A percentile compares a stretch with the other conserved stretches of the same genome.
These are phyloP conservation scores for Exophiala calicioides DNA, from an alignment of 2,329 filamentous ascomycete genomes.

Conservation along the genomic window DNA sequence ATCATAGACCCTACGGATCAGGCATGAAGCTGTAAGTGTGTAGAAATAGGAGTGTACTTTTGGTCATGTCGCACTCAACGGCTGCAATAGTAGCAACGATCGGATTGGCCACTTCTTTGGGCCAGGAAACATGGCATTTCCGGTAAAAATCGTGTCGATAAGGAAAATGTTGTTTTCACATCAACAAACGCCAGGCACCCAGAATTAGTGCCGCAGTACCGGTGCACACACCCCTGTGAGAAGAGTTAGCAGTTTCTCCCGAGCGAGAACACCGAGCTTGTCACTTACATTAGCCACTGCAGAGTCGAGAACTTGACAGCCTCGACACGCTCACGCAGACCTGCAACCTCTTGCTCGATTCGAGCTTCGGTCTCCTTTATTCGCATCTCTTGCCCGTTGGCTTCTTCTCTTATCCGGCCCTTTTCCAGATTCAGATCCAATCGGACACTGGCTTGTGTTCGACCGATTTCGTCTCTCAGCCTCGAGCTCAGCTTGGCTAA, in stretches of 20 bases:
- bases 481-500: constrained; percentile 89
- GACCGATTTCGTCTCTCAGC: constrained; percentile 87
- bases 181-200: constrained; percentile 67
- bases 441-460: constrained; percentile 89
- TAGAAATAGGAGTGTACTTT: too few species aligned
- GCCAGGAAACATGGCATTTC: too few species aligned
- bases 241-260: constrained; percentile 32
- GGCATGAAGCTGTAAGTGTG: too few species aligned
- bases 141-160: too few species aligned
- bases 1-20: too few species aligned
- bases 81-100: too few species aligned
- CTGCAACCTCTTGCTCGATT: constrained; percentile 96
- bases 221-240: constrained; percentile 62
- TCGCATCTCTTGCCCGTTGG: constrained; percentile 93
- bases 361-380: constrained; percentile 98
- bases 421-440: constrained; percentile 96
- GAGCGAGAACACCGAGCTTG: neutral
- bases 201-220: constrained; percentile 66
- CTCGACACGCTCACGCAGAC: constrained; percentile 86
- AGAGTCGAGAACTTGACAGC: constrained; percentile 97
- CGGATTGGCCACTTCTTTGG: too few species aligned
- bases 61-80: too few species aligned
- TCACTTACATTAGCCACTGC: constrained; percentile 94
- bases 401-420: constrained; percentile 92
- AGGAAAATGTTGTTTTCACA: constrained; percentile 44